A percentile compares a stretch with the other conserved stretches of the same genome.
Conservation (phyloP, 305 asterid genomes). For the Fraxinus platypoda region DNA sequence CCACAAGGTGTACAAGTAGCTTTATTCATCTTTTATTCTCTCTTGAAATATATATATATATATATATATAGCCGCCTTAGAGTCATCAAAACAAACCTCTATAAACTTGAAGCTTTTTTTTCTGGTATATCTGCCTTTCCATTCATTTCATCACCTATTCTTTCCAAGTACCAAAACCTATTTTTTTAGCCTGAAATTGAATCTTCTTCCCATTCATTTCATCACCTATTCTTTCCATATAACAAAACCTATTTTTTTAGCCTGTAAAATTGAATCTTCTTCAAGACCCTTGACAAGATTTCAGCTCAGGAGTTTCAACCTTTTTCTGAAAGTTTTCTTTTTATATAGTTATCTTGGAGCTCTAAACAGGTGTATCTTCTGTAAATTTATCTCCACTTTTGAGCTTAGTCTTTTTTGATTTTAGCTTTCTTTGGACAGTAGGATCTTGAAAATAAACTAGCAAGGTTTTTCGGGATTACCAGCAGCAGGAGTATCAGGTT, state of each 20-base stretch:
- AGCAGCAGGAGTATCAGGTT: not conserved
- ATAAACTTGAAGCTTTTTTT: not conserved
- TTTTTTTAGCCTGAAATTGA: not conserved
- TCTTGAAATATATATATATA: too few relatives aligned
- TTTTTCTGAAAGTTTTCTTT: not conserved
- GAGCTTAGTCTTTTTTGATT: not conserved
- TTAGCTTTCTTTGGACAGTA: not conserved
- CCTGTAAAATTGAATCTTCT: not conserved
- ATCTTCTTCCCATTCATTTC: constrained; percentile 27
- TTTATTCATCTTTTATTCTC: too few relatives aligned
- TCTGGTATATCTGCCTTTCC: constrained; percentile 26
- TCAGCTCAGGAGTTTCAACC: not conserved
- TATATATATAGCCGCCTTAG: not conserved
- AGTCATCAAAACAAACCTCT: not conserved
- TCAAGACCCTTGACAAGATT: not conserved
- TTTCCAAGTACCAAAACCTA: not conserved
- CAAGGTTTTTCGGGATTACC: not conserved
- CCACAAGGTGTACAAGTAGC: too few relatives aligned
- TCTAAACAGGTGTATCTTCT: not conserved
- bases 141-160: constrained; percentile 13
- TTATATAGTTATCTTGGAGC: not conserved
- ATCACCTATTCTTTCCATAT: not conserved
- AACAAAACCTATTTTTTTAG: not conserved
- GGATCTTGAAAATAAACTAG: not conserved
- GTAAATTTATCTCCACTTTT: not conserved